These are phyloP conservation scores for Leptodermis oblonga DNA, from an alignment of 257 asterid species.

Conservation along the genomic window DNA sequence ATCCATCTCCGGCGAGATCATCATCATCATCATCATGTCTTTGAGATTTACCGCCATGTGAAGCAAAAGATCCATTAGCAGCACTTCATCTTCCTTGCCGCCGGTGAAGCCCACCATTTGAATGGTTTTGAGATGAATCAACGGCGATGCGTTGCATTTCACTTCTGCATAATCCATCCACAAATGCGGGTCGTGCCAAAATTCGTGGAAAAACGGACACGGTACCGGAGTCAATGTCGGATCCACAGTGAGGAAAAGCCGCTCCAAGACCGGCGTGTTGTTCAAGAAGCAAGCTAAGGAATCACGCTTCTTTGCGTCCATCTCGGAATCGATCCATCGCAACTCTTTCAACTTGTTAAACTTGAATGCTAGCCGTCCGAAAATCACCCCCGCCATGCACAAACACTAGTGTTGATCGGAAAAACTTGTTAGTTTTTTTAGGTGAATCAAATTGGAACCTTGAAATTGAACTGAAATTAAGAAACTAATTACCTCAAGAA, in stretches of 20 bases:
- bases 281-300: conserved; percentile 21
- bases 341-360: conserved; percentile 11
- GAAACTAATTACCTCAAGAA: conserved; percentile 16
- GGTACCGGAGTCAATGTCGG: background rate
- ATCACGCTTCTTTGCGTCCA: conserved; percentile 14
- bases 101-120: background rate
- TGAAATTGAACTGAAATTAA: background rate
- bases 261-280: conserved; percentile 9
- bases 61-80: conserved; percentile 14
- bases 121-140: conserved; percentile 5
- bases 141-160: conserved; percentile 18
- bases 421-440: no score
- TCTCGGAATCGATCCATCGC: conserved; percentile 1
- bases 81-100: background rate
- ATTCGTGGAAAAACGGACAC: conserved; percentile 1
- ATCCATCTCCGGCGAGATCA: background rate
- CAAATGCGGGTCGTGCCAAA: conserved; percentile 40
- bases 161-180: conserved; percentile 34
- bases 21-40: background rate
- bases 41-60: conserved; percentile 11
- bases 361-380: conserved; percentile 4
- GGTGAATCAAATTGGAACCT: background rate
- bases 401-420: background rate
- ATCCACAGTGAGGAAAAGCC: conserved; percentile 11
- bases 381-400: conserved; percentile 20